These are phyloP conservation scores for Apiospora malaysiana DNA, from an alignment of 2,329 filamentous ascomycete genomes.

Conservation along the genomic window DNA sequence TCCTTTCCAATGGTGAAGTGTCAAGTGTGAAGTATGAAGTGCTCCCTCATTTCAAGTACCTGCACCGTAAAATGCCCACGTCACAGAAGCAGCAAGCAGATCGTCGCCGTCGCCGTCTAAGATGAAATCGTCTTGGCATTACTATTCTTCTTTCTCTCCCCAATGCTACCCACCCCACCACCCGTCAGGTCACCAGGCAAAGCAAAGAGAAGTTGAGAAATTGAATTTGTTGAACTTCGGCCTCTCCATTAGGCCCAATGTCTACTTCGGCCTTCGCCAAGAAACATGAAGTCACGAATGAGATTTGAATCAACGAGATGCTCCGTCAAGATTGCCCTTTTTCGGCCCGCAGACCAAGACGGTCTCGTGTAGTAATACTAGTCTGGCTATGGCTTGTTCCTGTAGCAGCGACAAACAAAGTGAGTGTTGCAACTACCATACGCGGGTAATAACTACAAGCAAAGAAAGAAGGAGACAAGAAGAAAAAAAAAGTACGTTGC, in stretches of 20 bases:
- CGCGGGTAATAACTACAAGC: not conserved
- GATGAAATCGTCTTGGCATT: not conserved
- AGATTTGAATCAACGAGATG: slow-evolving; percentile 5
- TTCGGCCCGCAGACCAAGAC: slow-evolving; percentile 16
- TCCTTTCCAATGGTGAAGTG: too few relatives aligned
- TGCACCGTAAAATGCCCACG: slow-evolving; percentile 11
- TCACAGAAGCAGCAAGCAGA: slow-evolving; percentile 5
- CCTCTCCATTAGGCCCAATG: slow-evolving; percentile 5
- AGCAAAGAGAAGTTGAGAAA: not conserved
- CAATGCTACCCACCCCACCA: not conserved
- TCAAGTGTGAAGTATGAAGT: too few relatives aligned
- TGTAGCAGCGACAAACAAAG: not conserved
- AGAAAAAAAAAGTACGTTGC: too few relatives aligned
- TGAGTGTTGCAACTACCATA: not conserved
- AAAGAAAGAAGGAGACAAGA: too few relatives aligned
- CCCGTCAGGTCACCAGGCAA: not conserved
- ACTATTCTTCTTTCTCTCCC: not conserved
- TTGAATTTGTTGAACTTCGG: slow-evolving; percentile 14
- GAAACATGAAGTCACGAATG: not conserved
- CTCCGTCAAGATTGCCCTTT: not conserved
- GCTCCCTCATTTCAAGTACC: not conserved
- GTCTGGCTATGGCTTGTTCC: not conserved
- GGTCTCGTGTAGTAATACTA: slow-evolving; percentile 3
- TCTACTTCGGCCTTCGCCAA: not conserved
- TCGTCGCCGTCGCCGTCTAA: slow-evolving; percentile 2